Percentiles rank a stretch among this genome's conserved stretches.
Conservation (phyloP, 192 early-diverging fungal species). For the Physocladia obscura region DNA sequence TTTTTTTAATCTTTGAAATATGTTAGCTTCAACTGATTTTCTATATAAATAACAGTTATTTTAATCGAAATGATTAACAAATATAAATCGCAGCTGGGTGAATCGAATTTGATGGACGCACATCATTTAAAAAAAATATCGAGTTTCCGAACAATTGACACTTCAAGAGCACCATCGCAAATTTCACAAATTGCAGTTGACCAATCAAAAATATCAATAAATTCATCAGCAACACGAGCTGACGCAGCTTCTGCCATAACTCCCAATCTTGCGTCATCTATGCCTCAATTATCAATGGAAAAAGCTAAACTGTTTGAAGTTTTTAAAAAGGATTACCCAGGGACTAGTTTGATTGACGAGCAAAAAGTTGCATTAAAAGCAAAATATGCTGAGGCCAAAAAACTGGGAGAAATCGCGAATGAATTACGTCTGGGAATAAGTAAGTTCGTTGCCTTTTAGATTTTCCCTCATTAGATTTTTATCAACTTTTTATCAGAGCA, state of each 20-base stretch:
- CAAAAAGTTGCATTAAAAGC: constrained; percentile 56
- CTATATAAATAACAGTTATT: constrained; percentile 49
- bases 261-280: constrained; percentile 18
- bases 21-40: not conserved
- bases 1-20: not conserved
- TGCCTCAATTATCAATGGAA: constrained; percentile 47
- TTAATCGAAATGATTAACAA: constrained; percentile 56
- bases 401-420: constrained; percentile 50
- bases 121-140: no score
- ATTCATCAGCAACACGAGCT: not conserved
- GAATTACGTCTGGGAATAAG: constrained; percentile 47
- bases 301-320: constrained; percentile 61
- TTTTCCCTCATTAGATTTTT: not conserved
- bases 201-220: not conserved
- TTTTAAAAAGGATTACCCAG: constrained; percentile 53
- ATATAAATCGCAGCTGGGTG: constrained; percentile 38
- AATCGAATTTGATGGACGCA: constrained; percentile 7
- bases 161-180: no score
- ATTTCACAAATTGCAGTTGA: no score
- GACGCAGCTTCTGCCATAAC: not conserved
- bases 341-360: constrained; percentile 54
- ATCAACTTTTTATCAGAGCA: constrained; percentile 5
- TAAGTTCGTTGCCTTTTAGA: constrained; percentile 31
- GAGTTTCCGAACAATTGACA: no score
- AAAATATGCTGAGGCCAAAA: constrained; percentile 57